Evolutionary conservation across 345 rosid genomes (phyloP), one percentile per base, ranked within the genome.

Genomic region (Geranium brycei): DNA sequence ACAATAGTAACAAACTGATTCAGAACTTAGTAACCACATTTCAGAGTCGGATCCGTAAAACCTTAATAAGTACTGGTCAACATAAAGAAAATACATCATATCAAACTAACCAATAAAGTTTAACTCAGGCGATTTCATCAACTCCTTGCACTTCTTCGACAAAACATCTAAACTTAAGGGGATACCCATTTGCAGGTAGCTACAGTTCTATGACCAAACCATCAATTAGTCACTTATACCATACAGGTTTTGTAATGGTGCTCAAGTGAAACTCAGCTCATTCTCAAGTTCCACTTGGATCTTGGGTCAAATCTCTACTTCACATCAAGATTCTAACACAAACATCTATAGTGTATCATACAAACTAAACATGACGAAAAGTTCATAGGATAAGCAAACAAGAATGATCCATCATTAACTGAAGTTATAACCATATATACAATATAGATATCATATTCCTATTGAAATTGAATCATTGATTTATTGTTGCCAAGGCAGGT

Each of bases 301-400:
- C 59, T 57, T 16, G 18, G 59, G 16, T 57, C 19, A 57, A 5
- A 57, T 57, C 18, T 57, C 7, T 19, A n/a, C 0, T 57, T 57
- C 68, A 60, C 57, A 64, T 15, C 35, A 56, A n/a, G 60, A 28
- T 56, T 56, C 59, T 15, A 66, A 51, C 19, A 59, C 41, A 51
- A 64, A 63, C 67, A n/a, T 62, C 60, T 58, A 38, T 19, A 19
- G 69, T 35, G 68, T 47, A 17, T 57, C 13, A 58, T 1, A 17
- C 17, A 62, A 18, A 47, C 13, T 19, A 30, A 47, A 47, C 53
- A 6, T 0, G 53, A 47, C 0, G 35, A 28, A 35, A 10, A 19
- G n/a, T n/a, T 16, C n/a, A 7, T 40, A 17, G 51, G 56, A 11
- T 3, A 35, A 62, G 14, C 16, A 64, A 67, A 41, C 19, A 13